A percentile compares a stretch with the other conserved stretches of the same genome.
These are phyloP conservation scores for Mrakia blollopis DNA, from an alignment of 768 basidiomycete genomes.

Conservation along the genomic window DNA sequence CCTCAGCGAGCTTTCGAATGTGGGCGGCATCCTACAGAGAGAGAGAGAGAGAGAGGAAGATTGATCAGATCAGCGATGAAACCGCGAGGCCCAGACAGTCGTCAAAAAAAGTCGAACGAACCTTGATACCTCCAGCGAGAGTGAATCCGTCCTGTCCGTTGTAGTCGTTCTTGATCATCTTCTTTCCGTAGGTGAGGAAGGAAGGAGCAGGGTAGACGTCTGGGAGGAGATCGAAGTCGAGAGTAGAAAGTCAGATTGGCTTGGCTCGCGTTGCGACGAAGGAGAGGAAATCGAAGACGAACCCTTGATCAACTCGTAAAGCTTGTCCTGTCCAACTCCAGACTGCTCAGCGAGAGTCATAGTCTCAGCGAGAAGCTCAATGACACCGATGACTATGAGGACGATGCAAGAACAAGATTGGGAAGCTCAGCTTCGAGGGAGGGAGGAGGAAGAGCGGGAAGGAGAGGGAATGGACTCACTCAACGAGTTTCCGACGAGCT, in stretches of 20 bases:
- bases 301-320: constrained; percentile 40
- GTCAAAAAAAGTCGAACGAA: constrained; percentile 48
- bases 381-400: constrained; percentile 35
- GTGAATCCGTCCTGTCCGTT: constrained; percentile 63
- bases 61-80: not conserved
- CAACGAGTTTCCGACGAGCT: constrained; percentile 41
- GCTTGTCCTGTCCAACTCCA: constrained; percentile 63
- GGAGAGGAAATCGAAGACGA: not conserved
- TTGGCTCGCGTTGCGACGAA: too few species aligned
- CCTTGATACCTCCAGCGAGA: constrained; percentile 82
- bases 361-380: constrained; percentile 76
- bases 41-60: not conserved
- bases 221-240: constrained; percentile 39
- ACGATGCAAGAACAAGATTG: not conserved
- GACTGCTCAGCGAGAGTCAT: constrained; percentile 76
- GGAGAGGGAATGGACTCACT: not conserved
- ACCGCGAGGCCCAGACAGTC: constrained; percentile 48
- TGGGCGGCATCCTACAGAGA: constrained; percentile 28
- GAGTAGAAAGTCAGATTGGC: constrained; percentile 14
- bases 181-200: constrained; percentile 48
- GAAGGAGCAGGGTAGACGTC: constrained; percentile 66
- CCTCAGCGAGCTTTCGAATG: constrained; percentile 63
- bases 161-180: constrained; percentile 69
- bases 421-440: not conserved
- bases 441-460: not conserved